Base-by-base conservation (phyloP, 108 stramenopile species). In the Pseudonitzschia multiseries region DNA sequence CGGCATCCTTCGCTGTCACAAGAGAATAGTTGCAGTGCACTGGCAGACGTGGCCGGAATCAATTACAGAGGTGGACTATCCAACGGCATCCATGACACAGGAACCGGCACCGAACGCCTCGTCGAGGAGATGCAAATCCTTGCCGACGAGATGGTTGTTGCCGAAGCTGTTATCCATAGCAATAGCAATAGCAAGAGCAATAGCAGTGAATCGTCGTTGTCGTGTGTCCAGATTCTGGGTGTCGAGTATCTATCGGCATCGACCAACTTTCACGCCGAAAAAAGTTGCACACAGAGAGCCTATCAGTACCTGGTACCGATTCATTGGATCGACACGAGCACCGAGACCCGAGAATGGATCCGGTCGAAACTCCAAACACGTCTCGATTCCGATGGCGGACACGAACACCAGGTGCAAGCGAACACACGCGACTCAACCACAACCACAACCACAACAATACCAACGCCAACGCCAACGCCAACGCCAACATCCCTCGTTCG, bases 281-380 rank as follows among this genome's bases (percentile, higher is more conserved):
- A 74, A 62, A 77, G 85, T 51, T 82, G 84, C 54, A 87, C 89
- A 20, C 92, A 93, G 69, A 62, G 84, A 28, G 79, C 71, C 48
- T 89, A 89, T 67, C 85, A 87, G 36, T 93, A 83, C 66, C 62
- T 93, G 22, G 51, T 93, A 21, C 92, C 92, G 0, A 43, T 91
- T 13, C 41, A 48, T 13, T 93, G 89, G 89, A 70, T 90, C 17
- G 73, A 80, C 27, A 72, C 78, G 50, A 83, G 75, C 26, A 57
- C 48, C 14, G 51, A 68, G 26, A 41, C 79, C n/a, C 43, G 67
- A 51, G 40, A 69, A 61, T 83, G 80, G 86, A 76, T 76, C 74
- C 24, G 12, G 12, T 48, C 41, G 21, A 33, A 31, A 69, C 48
- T 33, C 21, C 29, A 27, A 13, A 27, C 26, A 27, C 0, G 24